Base-by-base conservation (phyloP, 179 eudicot genomes). In the Beta macrorhiza region DNA sequence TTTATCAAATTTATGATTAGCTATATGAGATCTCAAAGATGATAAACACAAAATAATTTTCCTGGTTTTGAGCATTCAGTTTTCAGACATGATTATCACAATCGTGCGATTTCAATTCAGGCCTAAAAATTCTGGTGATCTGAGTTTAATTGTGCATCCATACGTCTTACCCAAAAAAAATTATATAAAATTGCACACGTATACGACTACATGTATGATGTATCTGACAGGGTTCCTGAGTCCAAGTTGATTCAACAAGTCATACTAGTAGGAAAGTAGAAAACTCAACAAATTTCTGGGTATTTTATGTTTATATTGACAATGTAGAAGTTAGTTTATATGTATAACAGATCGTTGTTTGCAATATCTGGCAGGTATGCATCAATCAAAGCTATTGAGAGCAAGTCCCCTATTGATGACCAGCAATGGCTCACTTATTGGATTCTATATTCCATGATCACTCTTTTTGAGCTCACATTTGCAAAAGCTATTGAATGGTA, bases 391-490 rank as follows among this genome's bases (percentile, higher is more conserved):
- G 99, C 99, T 65, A 95, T 95, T 57, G 99, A 95, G 89, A 91
- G 89, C 58, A 93, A 89, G 82, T 93, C 98, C 11, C 87, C 94
- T 51, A 83, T 86, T 55, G 98, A 96, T 72, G 98, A 96, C 79
- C 93, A 91, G 73, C 97, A 95, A 80, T 93, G 99, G 99, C 97
- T 96, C 49, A 96, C 99, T 15, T 96, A 96, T 81, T 96, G 99
- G 97, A 86, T 92, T 81, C 84, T 95, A 47, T 95, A 96, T 80
- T 96, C 99, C 11, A 80, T 94, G 86, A 96, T 96, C 42, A 91
- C 99, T 44, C 96, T 96, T 68, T 91, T 94, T 52, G 99, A 96
- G 92, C 94, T 96, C 71, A 94, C 99, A 59, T 96, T 92, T 86
- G 87, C 92, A 49, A 90, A 86, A 78, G 80, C 92, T 74, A 88